phyloP scores from a whole-genome alignment of 2,329 filamentous ascomycete species.

The Ophiostoma sp. region DNA sequence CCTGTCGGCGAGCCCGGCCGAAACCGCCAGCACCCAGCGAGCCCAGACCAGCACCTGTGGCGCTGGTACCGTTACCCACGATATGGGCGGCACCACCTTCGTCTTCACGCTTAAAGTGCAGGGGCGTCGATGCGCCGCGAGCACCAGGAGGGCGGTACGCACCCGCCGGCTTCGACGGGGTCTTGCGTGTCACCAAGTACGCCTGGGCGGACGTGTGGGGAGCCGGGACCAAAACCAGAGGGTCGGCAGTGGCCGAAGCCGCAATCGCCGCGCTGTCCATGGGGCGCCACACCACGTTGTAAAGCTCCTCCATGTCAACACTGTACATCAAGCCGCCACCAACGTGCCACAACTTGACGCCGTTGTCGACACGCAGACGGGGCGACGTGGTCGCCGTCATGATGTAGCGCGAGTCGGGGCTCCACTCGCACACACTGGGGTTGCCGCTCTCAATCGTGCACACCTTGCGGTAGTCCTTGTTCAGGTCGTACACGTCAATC shows the following conservation, averaged over 20 bases:
- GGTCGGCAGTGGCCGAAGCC: conserved; percentile 55
- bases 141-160: conserved; percentile 94
- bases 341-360: conserved; percentile 91
- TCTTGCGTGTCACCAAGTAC: conserved; percentile 82
- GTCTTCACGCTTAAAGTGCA: conserved; percentile 96
- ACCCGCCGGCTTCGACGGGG: conserved; percentile 92
- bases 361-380: conserved; percentile 91
- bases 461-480: conserved; percentile 89
- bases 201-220: conserved; percentile 78
- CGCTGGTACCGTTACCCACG: conserved; percentile 66
- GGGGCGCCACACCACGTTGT: conserved; percentile 85
- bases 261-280: conserved; percentile 32
- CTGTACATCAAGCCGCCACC: conserved; percentile 87
- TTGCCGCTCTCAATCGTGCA: conserved; percentile 93
- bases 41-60: conserved; percentile 55
- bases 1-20: conserved; percentile 64
- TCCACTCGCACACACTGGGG: conserved; percentile 95
- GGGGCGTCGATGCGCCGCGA: conserved; percentile 77
- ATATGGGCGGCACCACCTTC: conserved; percentile 84
- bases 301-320: conserved; percentile 89
- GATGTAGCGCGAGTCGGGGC: conserved; percentile 89
- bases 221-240: conserved; percentile 65
- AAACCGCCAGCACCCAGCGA: conserved; percentile 64
- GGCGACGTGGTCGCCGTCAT: conserved; percentile 97
- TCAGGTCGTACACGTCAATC: conserved; percentile 94